Percentiles rank a stretch among this genome's conserved stretches.
Evolutionary conservation across 495 filamentous ascomycete genomes (phyloP).

Genomic region (Annulohypoxylon bovei): DNA sequence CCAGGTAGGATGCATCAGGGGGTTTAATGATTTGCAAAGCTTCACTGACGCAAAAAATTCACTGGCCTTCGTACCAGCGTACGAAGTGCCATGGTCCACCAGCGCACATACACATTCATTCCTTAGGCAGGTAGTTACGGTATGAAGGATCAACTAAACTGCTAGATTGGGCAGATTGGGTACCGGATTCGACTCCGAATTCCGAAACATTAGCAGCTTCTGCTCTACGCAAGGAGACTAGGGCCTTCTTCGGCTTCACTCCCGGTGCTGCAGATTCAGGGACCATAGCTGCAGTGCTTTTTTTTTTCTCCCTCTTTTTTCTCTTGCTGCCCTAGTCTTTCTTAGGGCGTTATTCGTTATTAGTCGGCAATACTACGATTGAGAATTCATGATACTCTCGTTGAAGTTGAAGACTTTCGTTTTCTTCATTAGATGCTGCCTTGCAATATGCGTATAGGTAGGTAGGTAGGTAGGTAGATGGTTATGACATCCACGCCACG

Average conservation of each 20-base stretch:
- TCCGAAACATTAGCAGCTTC: slow-evolving; percentile 24
- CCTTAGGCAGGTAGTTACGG: not conserved
- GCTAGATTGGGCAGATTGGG: slow-evolving; percentile 5
- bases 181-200: slow-evolving; percentile 19
- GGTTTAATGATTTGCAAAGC: slow-evolving; percentile 1
- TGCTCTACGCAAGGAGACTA: slow-evolving; percentile 14
- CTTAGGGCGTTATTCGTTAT: not conserved
- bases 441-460: not conserved
- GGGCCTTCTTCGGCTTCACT: slow-evolving; percentile 15
- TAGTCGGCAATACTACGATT: not conserved
- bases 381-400: not conserved
- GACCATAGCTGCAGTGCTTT: not conserved
- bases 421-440: not conserved
- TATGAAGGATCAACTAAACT: slow-evolving; percentile 9
- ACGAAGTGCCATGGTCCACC: not conserved
- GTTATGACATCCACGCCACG: slow-evolving; percentile 15
- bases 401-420: not conserved
- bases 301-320: slow-evolving; percentile 1
- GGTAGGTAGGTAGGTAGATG: no score
- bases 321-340: not conserved
- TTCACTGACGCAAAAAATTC: slow-evolving; percentile 14
- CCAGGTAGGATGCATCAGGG: not conserved
- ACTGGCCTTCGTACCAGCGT: slow-evolving; percentile 20
- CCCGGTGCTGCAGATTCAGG: slow-evolving; percentile 9
- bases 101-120: not conserved